These are phyloP conservation scores for Bodo saltans DNA, from an alignment of 78 protist genomes.

Conservation along the genomic window DNA sequence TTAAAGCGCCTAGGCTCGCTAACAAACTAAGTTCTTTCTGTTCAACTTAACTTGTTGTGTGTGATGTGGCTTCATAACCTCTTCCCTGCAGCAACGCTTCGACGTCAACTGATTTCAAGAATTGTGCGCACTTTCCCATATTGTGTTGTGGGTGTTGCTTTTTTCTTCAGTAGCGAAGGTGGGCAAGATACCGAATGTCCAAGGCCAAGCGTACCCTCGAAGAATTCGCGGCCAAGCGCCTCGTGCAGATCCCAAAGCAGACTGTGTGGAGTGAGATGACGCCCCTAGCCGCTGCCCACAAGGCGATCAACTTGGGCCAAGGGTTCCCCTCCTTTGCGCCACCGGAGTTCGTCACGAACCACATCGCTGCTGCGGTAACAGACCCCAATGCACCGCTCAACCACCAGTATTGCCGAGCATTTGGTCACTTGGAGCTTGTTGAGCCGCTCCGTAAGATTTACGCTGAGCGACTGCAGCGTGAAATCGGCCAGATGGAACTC, in stretches of 20 bases:
- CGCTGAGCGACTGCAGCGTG: not conserved
- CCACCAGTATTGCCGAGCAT: constrained; percentile 42
- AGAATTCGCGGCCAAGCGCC: not conserved
- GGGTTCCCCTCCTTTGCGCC: constrained; percentile 49
- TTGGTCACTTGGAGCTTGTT: not conserved
- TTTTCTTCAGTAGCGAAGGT: no score
- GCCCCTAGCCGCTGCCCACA: constrained; percentile 28
- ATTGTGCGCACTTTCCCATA: no score
- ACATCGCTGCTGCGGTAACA: not conserved
- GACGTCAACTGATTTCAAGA: no score
- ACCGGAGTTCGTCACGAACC: constrained; percentile 37
- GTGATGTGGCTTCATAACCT: no score
- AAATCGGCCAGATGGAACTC: not conserved
- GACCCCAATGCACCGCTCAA: constrained; percentile 25
- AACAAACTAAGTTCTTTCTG: no score
- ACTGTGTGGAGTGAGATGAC: constrained; percentile 37
- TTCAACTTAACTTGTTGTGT: no score
- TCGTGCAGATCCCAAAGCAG: not conserved
- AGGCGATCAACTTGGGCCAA: constrained; percentile 53
- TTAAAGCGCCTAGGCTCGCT: no score
- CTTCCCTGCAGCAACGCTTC: no score
- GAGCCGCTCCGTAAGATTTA: not conserved
- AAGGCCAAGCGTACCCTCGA: no score
- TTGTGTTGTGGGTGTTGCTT: no score
- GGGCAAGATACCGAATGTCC: no score